Evolutionary conservation across 1,284 basidiomycete genomes (phyloP).

Genomic region (Cryptococcus maquisensis): DNA sequence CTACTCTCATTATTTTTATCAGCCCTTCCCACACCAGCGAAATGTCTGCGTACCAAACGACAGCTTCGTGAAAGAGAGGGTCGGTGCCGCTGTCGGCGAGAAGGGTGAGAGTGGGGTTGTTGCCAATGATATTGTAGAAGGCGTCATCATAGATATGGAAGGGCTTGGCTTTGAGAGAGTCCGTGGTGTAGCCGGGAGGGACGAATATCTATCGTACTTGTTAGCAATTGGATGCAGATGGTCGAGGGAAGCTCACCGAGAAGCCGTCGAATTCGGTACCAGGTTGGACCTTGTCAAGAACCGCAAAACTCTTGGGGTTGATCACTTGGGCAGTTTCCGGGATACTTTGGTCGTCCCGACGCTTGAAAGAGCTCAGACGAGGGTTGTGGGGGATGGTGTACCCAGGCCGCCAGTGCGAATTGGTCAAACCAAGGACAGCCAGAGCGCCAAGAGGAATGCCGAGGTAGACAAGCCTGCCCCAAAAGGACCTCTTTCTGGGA

Average conservation of each 20-base stretch:
- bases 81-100: slow-evolving; percentile 57
- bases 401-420: not conserved
- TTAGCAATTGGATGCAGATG: not conserved
- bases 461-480: not conserved
- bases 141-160: slow-evolving; percentile 64
- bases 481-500: not conserved
- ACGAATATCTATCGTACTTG: slow-evolving; percentile 33
- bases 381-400: not conserved
- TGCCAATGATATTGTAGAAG: slow-evolving; percentile 61
- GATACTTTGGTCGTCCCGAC: not conserved
- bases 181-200: slow-evolving; percentile 29
- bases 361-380: not conserved
- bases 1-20: slow-evolving; percentile 3
- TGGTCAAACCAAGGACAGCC: not conserved
- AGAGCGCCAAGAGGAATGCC: not conserved
- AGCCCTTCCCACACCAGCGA: not conserved
- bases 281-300: slow-evolving; percentile 25
- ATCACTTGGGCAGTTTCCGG: slow-evolving; percentile 35
- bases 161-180: slow-evolving; percentile 32
- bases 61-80: slow-evolving; percentile 71
- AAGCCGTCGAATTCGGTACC: slow-evolving; percentile 22
- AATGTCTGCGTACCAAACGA: slow-evolving; percentile 52
- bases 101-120: slow-evolving; percentile 56
- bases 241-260: slow-evolving; percentile 22
- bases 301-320: slow-evolving; percentile 26